Evolutionary conservation across 371 early-diverging fungal genomes (phyloP), one percentile per base, ranked within the genome.

Genomic region (Mucor lusitanicus): DNA sequence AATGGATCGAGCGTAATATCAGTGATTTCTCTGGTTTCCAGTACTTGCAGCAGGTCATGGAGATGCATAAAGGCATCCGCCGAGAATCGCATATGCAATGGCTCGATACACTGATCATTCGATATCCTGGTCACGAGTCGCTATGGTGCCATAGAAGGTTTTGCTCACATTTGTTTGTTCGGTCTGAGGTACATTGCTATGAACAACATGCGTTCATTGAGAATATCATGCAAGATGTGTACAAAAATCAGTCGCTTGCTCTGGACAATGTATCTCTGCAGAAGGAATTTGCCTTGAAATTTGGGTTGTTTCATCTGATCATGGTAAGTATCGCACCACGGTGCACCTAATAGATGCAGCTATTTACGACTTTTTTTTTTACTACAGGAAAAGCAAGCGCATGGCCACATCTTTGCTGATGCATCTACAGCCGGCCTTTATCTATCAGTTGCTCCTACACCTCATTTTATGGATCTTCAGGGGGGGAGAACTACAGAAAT

Each of bases 131-230:
- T 12, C 85, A 88, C 58, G 87, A 87, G 66, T 72, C 87, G 0
- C 59, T 87, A 23, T 88, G 89, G 89, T 84, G 77, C 42, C 87
- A 88, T 71, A 73, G 80, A 37, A 81, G 89, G 39, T 85, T 80
- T 60, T 83, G 79, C 23, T 61, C 74, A 0, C 3, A 63, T 50
- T 11, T 63, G n/a, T 61, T 53, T 55, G 30, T 53, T 8, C n/a
- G 44, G 25, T 57, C 69, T 0, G 27, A 21, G 2, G 12, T 19
- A 6, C 59, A 54, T 30, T 63, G 68, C n/a, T 6, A 25, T 8
- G 23, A 33, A 1, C 69, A 74, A 13, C 66, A 77, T 57, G 48
- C 30, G 5, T 72, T 78, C 39, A 50, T 79, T 3, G 53, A 63
- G 6, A 53, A 59, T 1, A 44, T 69, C 0, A 30, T 74, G 7